Percentiles rank a stretch among this genome's conserved stretches.
Evolutionary conservation across 2,329 filamentous ascomycete species (phyloP).

Genomic region (Tolypocladium nubicola): DNA sequence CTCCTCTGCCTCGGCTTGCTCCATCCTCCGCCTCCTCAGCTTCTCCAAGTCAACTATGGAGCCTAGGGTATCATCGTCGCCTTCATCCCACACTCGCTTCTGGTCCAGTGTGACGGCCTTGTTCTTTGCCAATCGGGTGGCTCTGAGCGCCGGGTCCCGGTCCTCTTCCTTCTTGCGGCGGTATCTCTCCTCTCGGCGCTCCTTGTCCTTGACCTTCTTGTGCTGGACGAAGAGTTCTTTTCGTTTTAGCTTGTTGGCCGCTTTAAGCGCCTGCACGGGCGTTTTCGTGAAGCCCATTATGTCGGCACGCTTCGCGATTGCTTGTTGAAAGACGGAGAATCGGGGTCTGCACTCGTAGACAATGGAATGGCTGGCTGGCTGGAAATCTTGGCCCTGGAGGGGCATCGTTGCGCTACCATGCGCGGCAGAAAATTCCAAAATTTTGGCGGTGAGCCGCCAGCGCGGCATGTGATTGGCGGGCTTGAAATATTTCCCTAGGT

Average conservation of each 20-base stretch:
- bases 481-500: neutral
- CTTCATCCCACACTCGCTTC: constrained; percentile 84
- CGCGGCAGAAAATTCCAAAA: constrained; percentile 24
- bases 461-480: constrained; percentile 11
- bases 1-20: constrained; percentile 40
- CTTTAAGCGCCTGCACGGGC: constrained; percentile 28
- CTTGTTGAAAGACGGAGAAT: neutral
- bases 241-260: constrained; percentile 70
- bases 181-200: constrained; percentile 67
- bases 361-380: neutral
- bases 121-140: constrained; percentile 65
- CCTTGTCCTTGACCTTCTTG: constrained; percentile 66
- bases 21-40: constrained; percentile 45
- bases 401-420: constrained; percentile 3
- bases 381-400: constrained; percentile 9
- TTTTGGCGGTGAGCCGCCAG: constrained; percentile 25
- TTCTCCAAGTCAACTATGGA: constrained; percentile 47
- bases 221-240: constrained; percentile 68
- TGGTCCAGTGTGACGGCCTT: constrained; percentile 72
- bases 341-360: neutral
- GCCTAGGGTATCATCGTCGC: constrained; percentile 49
- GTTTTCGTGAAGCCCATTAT: constrained; percentile 24
- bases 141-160: constrained; percentile 66
- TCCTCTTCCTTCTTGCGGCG: constrained; percentile 75
- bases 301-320: neutral